Conservation (phyloP, 257 asterid genomes). For the Solanum chilense region DNA sequence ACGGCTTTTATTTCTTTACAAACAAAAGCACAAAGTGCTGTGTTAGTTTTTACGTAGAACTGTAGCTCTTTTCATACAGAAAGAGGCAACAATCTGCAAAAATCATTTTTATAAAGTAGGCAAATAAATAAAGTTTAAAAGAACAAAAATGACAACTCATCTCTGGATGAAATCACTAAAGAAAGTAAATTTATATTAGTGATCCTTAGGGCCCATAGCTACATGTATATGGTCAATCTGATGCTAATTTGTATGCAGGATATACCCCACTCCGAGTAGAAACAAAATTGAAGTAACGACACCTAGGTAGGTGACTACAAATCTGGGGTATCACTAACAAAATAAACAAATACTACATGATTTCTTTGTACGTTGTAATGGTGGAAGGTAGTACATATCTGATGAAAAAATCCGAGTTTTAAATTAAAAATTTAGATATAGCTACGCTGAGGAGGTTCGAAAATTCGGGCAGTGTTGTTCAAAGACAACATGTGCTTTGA, state of each 20-base stretch:
- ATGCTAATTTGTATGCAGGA: neutral
- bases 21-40: neutral
- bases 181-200: neutral
- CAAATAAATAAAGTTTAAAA: neutral
- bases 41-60: neutral
- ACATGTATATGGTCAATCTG: neutral
- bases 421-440: neutral
- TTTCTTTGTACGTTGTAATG: neutral
- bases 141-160: neutral
- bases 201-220: neutral
- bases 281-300: neutral
- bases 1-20: neutral
- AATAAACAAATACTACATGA: neutral
- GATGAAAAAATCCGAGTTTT: neutral
- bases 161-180: neutral
- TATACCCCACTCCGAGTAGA: neutral
- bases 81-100: neutral
- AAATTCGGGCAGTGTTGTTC: neutral
- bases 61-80: neutral
- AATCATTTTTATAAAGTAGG: neutral
- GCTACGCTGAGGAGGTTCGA: neutral
- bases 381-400: neutral
- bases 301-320: neutral
- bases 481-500: neutral
- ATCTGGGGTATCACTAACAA: neutral